Base-by-base conservation (phyloP, 2,329 filamentous ascomycete genomes). In the Mycosphaerelloides madeirae region DNA sequence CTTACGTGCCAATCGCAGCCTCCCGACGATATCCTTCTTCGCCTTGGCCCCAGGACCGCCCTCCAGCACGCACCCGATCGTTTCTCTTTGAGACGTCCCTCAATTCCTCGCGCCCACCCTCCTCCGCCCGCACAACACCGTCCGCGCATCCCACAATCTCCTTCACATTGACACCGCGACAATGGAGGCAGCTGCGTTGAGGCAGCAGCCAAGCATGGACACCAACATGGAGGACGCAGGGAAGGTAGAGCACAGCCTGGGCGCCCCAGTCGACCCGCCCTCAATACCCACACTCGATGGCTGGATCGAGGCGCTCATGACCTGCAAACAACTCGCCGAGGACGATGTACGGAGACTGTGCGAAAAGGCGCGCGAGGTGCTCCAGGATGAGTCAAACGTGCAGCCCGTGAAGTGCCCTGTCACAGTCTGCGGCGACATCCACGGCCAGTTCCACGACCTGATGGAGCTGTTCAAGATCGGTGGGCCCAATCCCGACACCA, bases 401-500 rank as follows among this genome's bases (percentile, higher is more conserved):
- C 93, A 98, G 75, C 93, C 93, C 67, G 93, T 98, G 72, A 96
- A 96, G 91, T 97, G 91, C 68, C 93, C 93, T 34, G 93, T 97
- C 57, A 98, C 93, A 44, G 93, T 98, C 52, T 97, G 93, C 69
- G 93, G 93, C 68, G 93, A 98, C 72, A 98, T 98, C 67, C 93
- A 98, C 71, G 93, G 93, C 57, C 93, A 98, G 72, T 97, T 97
- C 69, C 91, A 97, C 70, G 93, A 98, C 66, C 73, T 98, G 69
- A 97, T 98, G 89, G 93, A 98, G 74, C 81, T 98, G 42, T 98
- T 98, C 80, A 94, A 95, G 75, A 97, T 98, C 68, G 93, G 93
- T 59, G 93, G 93, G 43, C 89, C 90, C 49, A 96, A 95, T 66
- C 93, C 93, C 56, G 93, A 98, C 70, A 97, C 93, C 65, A 97